Evolutionary conservation across 2,329 filamentous ascomycete species (phyloP), one percentile per base, ranked within the genome.

Genomic region (Nectriaceae sp.): DNA sequence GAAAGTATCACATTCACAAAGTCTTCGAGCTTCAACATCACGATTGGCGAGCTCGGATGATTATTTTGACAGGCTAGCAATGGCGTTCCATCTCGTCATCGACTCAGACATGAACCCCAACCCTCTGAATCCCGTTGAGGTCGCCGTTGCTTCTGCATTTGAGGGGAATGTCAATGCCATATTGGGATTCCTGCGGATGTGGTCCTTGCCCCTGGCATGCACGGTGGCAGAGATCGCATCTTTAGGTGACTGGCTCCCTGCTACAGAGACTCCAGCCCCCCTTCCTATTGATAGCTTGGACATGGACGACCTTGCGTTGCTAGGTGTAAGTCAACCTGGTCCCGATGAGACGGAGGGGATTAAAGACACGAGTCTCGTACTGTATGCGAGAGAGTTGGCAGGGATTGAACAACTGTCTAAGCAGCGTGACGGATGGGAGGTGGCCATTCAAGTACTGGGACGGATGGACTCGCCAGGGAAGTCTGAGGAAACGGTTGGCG

Each of bases 151-250:
- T 4, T 91, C 87, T 46, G 79, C 90, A 3, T 87, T 96, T 52
- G 90, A 96, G 66, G 88, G 88, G 42, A 90, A 96, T 54, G 75
- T 88, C 29, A 87, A 91, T 64, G 87, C 84, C 20, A 83, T 89
- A 5, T 72, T 97, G 41, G 82, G 84, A 10, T 79, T 96, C 40
- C 69, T 97, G 22, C 82, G 88, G 45, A 77, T 79, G 4, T 95
- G 89, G 88, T 97, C 92, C 22, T 79, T 94, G 21, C 85, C 89
- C 2, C 71, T 96, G 16, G 85, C 90, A 11, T 80, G 87, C 22
- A 84, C 90, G 5, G 83, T 94, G 15, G 88, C 88, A 3, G 93
- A 97, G 69, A 76, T 97, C 47, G 91, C 89, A 11, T 87, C 84
- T n/a, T 76, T 90, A 21, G 90, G 88, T 8, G 85, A 86, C 38